Evolutionary conservation across 768 basidiomycete genomes (phyloP).

Genomic region (Fomitopsis serialis): DNA sequence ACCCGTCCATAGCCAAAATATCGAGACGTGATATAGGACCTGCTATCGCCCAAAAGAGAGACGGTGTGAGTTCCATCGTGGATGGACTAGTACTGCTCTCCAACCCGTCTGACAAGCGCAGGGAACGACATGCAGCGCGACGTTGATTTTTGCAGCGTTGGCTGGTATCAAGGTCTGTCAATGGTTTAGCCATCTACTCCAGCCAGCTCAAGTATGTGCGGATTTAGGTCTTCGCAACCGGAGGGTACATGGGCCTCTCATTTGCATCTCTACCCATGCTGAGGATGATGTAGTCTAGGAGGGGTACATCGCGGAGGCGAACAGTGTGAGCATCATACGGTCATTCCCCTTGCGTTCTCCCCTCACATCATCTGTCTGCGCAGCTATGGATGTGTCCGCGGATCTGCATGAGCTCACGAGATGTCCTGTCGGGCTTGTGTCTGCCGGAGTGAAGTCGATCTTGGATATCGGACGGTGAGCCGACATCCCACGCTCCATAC

Average conservation of each 20-base stretch:
- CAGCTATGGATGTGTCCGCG: slow-evolving; percentile 93
- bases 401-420: slow-evolving; percentile 86
- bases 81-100: too few species aligned
- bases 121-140: slow-evolving; percentile 74
- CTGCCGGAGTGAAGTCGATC: slow-evolving; percentile 92
- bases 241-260: slow-evolving; percentile 55
- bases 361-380: not conserved
- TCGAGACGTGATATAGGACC: slow-evolving; percentile 79
- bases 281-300: slow-evolving; percentile 47
- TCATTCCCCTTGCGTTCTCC: not conserved
- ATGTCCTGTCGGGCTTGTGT: slow-evolving; percentile 88
- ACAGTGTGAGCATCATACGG: slow-evolving; percentile 38
- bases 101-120: not conserved
- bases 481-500: not conserved
- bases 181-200: not conserved
- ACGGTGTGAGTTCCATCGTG: slow-evolving; percentile 39
- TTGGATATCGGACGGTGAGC: slow-evolving; percentile 80
- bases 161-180: slow-evolving; percentile 76
- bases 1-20: slow-evolving; percentile 49
- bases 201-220: not conserved
- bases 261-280: not conserved
- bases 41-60: slow-evolving; percentile 57
- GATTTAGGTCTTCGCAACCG: slow-evolving; percentile 79
- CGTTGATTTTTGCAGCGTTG: slow-evolving; percentile 67
- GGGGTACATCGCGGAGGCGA: slow-evolving; percentile 81